A percentile compares a stretch with the other conserved stretches of the same genome.
These are phyloP conservation scores for Cladosporium sp. DNA, from an alignment of 2,329 filamentous ascomycete genomes.

Conservation along the genomic window DNA sequence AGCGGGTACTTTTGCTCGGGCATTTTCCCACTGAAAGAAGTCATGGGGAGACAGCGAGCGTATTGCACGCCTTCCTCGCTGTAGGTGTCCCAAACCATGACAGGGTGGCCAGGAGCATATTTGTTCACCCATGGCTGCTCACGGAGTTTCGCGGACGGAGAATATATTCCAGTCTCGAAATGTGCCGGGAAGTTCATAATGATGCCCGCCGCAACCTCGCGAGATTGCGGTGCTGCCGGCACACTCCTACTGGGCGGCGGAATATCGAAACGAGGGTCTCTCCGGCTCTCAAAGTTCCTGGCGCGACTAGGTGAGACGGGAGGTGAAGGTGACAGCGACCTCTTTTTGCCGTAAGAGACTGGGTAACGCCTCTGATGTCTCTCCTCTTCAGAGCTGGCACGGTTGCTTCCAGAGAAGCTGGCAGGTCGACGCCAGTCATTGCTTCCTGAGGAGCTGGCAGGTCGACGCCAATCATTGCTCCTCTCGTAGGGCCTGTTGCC, in stretches of 20 bases:
- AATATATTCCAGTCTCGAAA: not conserved
- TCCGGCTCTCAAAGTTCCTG: not conserved
- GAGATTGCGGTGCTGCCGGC: not conserved
- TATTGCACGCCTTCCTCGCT: not conserved
- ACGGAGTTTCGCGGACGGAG: not conserved
- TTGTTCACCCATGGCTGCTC: slow-evolving; percentile 3
- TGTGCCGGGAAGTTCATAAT: not conserved
- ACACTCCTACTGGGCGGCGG: not conserved
- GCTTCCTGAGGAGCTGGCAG: not conserved
- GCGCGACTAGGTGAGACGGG: not conserved
- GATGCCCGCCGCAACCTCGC: not conserved
- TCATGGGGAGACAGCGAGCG: slow-evolving; percentile 16
- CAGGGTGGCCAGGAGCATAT: not conserved
- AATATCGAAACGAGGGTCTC: not conserved
- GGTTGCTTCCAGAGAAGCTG: not conserved
- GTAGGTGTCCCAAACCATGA: slow-evolving; percentile 5
- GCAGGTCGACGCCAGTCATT: not conserved
- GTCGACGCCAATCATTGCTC: not conserved
- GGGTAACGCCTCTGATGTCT: not conserved
- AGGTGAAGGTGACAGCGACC: not conserved
- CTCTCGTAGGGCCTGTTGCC: not conserved
- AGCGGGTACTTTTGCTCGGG: slow-evolving; percentile 15
- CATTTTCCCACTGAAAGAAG: slow-evolving; percentile 4
- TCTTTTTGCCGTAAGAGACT: not conserved
- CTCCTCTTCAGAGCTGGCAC: not conserved